Base-by-base conservation (phyloP, 441 rosid genomes). In the Croton setiger region DNA sequence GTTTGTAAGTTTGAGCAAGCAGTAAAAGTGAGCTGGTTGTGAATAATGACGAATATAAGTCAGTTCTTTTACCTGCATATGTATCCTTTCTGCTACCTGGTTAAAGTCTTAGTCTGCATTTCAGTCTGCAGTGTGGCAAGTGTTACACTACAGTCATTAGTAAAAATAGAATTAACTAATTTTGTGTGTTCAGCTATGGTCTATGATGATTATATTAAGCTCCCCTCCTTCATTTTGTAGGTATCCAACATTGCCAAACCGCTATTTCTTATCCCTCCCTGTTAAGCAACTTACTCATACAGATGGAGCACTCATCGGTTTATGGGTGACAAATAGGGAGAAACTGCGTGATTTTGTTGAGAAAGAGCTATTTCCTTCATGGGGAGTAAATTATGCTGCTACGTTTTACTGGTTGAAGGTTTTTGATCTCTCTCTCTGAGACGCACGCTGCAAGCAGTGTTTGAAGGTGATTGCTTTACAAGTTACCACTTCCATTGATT, bases 291-390 rank as follows among this genome's bases (percentile, higher is more conserved):
- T 89, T 71, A 78, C 82, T 70, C 97, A 85, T 64, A 63, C 66
- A 61, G 87, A 77, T 51, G 98, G 98, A 66, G 91, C 96, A 36
- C 88, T 93, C 31, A 88, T 93, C 52, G 97, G 91, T 72, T 81
- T 93, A 61, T 93, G 98, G 98, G 88, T 89, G 72, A 93, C 98
- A 17, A 91, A 91, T 66, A 85, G 96, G 76, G 95, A 93, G 84
- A 93, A 91, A 68, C 74, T 89, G 71, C 93, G 75, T 11, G 73
- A 62, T 73, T 89, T 93, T 63, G 86, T 88, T 60, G 85, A 86
- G 86, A 82, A 84, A 78, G 96, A 91, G 81, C 80, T 91, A 37
- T 89, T 88, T 74, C 91, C 96, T 41, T 70, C 84, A 18, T 89
- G 97, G 97, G 93, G 90, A 77, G 84, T 89, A 63, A 79, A 62